Base-by-base conservation (phyloP, 768 basidiomycete species). In the Pisolithus sp. region DNA sequence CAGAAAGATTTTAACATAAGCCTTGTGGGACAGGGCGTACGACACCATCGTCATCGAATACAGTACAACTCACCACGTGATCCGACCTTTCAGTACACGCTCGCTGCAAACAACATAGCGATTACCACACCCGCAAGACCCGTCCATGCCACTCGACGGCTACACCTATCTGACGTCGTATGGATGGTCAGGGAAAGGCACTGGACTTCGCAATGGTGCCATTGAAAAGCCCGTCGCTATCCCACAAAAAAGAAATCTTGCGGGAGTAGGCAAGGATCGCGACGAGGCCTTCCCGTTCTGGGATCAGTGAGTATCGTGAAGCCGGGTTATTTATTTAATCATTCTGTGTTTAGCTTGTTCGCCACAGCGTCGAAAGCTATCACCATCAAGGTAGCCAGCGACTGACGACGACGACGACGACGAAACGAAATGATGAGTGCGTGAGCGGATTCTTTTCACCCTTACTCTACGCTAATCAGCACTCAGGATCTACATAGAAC, bases 211-310 rank as follows among this genome's bases (percentile, higher is more conserved):
- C 26, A 72, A 85, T 12, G 93, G 89, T 6, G 86, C 90, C 47
- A 82, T 93, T 37, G 75, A 74, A 18, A 77, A 81, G 7, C 93
- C 93, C 1, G 70, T 97, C 30, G 77, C 85, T 5, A 79, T 93
- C 38, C 77, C 85, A 2, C 86, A 88, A 65, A 96, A 96, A 74
- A 86, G 85, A 70, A 89, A 78, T 5, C 73, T 94, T n/a, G 72
- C 81, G 9, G 93, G 93, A 2, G 68, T 97, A 52, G 93, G 93
- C 51, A 93, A 92, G 66, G 91, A 97, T 67, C 79, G 93, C 57
- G 93, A 95, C 62, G 93, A 94, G 59, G 91, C 92, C 0, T 93
- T 93, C 64, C 93, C 93, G 47, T 97, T 97, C 78, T 97, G 93
- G 93, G 93, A 97, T 66, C 92, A 96, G 93, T 95, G 60, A 68